phyloP scores from a whole-genome alignment of 176 grass and related monocot genomes.

The Rhynchospora tenuis region DNA sequence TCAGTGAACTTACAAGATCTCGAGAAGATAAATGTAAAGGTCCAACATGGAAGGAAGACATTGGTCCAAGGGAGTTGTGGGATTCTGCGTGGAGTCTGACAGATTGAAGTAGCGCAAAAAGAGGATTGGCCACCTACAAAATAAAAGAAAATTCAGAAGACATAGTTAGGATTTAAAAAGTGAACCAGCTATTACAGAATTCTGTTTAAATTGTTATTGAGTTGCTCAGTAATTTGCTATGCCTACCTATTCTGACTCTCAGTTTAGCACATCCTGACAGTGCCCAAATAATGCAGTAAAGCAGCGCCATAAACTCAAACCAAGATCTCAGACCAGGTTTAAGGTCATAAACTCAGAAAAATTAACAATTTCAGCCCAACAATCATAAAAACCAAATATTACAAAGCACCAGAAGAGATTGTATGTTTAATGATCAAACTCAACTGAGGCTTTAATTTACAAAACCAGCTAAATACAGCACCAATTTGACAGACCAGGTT shows the following conservation, averaged over 20 bases:
- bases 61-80: constrained; percentile 31
- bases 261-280: background rate
- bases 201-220: background rate
- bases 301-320: background rate
- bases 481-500: background rate
- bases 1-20: constrained; percentile 57
- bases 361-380: background rate
- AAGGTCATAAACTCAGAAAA: background rate
- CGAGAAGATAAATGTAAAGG: constrained; percentile 38
- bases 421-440: background rate
- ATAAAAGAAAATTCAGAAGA: constrained; percentile 4
- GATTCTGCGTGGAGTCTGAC: constrained; percentile 53
- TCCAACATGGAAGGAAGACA: constrained; percentile 41
- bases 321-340: background rate
- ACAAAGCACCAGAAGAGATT: background rate
- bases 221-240: background rate
- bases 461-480: background rate
- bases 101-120: constrained; percentile 69
- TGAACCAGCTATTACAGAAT: background rate
- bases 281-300: background rate
- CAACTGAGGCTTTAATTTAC: background rate
- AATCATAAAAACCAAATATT: background rate
- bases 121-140: constrained; percentile 56
- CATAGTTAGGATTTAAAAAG: constrained; percentile 22
- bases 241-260: background rate